Percentiles rank a stretch among this genome's conserved stretches.
Evolutionary conservation across 352 stramenopile species (phyloP).

Genomic region (Blastocystis sp.): DNA sequence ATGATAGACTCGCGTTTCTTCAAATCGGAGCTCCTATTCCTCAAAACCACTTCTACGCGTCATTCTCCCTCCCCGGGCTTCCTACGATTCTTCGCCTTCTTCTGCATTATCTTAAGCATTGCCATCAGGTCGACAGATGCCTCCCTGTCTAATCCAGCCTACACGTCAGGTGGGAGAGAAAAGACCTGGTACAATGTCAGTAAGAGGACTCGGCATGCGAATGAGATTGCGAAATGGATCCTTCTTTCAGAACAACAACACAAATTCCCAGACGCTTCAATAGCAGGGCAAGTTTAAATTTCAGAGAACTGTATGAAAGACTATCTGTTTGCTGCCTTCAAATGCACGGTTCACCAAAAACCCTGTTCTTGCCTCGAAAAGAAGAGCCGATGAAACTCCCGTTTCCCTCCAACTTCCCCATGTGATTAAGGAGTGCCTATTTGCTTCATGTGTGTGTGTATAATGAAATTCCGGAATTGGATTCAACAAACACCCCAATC

Average conservation of each 20-base stretch:
- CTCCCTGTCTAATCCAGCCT: background rate
- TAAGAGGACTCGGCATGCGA: background rate
- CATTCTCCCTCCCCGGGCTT: background rate
- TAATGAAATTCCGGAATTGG: background rate
- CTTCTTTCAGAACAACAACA: background rate
- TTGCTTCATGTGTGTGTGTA: background rate
- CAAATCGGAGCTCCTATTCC: background rate
- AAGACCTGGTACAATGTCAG: background rate
- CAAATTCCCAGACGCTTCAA: background rate
- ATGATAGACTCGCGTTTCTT: slow-evolving; percentile 25
- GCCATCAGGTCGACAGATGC: background rate
- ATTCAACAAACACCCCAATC: slow-evolving; percentile 5
- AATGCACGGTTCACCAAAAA: background rate
- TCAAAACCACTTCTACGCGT: background rate
- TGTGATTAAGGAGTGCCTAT: background rate
- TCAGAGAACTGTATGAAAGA: background rate
- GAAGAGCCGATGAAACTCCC: background rate
- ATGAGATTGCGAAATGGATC: background rate
- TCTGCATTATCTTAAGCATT: background rate
- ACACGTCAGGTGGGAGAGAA: background rate
- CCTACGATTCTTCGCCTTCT: background rate
- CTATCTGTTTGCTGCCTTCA: background rate
- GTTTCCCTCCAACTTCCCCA: background rate
- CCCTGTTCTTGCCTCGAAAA: background rate
- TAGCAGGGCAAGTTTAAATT: background rate